Evolutionary conservation across 345 rosid species (phyloP), one percentile per base, ranked within the genome.

Genomic region (Pseudoturritis turrita): DNA sequence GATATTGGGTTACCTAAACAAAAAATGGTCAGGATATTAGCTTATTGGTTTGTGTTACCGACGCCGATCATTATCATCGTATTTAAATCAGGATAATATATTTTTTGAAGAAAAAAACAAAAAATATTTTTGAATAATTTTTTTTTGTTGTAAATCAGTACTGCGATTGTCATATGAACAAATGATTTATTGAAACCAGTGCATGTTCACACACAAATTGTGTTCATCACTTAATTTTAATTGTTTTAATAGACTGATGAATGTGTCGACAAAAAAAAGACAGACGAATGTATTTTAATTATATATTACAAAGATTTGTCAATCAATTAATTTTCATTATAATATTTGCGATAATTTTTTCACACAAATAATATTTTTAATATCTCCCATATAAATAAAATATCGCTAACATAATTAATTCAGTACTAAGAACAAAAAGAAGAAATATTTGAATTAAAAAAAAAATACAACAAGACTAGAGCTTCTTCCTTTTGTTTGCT

Each of bases 391-490:
- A 33, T 41, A 19, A 11, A 33, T 41, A 19, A 11, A 11, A 46
- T 43, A 52, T 31, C n/a, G n/a, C 10, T 15, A 22, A 47, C 33
- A 52, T 21, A 26, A 52, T 2, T 54, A 35, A 46, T 53, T 54
- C 35, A 54, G 10, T 53, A 52, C 29, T 43, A 17, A 64, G 31
- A 68, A 56, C 17, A 29, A 10, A 17, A 47, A 53, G 62, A 39
- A 15, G 3, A 53, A 45, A 70, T 75, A 37, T 55, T 15, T 64
- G 71, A 76, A 62, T 69, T 15, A 0, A 1, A 25, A 43, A 25
- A 51, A 67, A 75, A 53, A 76, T 46, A 76, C 70, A 75, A 54
- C 57, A 68, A 51, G 54, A 58, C 45, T 57, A 68, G 17, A 66
- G 21, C 22, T 59, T 67, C 37, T 50, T 59, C 49, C n/a, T 40